Evolutionary conservation across 139 green algal species (phyloP).

Genomic region (Monoraphidium neglectum): DNA sequence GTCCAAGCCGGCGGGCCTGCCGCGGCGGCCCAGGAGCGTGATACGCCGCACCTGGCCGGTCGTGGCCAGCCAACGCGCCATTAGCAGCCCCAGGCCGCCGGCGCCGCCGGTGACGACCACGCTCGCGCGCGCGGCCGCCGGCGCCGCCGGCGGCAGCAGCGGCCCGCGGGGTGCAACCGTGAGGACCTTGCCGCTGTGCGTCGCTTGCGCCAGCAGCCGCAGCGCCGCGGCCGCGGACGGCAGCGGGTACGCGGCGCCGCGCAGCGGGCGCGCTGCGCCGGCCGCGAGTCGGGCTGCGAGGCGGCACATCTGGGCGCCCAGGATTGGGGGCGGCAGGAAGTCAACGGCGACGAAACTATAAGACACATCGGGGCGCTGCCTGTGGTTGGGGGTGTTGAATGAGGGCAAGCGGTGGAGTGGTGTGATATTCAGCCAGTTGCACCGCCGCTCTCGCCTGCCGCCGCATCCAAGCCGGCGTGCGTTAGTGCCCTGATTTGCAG

Average conservation of each 20-base stretch:
- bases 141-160: constrained; percentile 1
- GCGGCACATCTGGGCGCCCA: constrained; percentile 39
- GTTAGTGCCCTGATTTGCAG: too few species aligned
- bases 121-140: not conserved
- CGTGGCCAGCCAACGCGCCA: constrained; percentile 50
- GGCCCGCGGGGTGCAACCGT: not conserved
- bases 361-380: constrained; percentile 78
- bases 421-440: too few species aligned
- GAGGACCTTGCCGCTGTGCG: constrained; percentile 65
- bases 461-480: too few species aligned
- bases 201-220: constrained; percentile 60
- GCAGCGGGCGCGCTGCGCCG: constrained; percentile 39
- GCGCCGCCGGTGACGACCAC: constrained; percentile 60
- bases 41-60: constrained; percentile 12
- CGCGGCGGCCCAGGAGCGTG: constrained; percentile 23
- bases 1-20: constrained; percentile 3
- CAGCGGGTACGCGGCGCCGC: constrained; percentile 43
- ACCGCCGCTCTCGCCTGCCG: too few species aligned
- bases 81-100: constrained; percentile 60
- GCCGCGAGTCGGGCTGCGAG: constrained; percentile 32
- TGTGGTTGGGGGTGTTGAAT: too few species aligned
- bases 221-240: constrained; percentile 48
- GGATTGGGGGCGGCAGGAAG: constrained; percentile 71
- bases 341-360: constrained; percentile 85
- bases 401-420: too few species aligned